Evolutionary conservation across 2,329 filamentous ascomycete species (phyloP).

Genomic region (Colletotrichum shisoi): DNA sequence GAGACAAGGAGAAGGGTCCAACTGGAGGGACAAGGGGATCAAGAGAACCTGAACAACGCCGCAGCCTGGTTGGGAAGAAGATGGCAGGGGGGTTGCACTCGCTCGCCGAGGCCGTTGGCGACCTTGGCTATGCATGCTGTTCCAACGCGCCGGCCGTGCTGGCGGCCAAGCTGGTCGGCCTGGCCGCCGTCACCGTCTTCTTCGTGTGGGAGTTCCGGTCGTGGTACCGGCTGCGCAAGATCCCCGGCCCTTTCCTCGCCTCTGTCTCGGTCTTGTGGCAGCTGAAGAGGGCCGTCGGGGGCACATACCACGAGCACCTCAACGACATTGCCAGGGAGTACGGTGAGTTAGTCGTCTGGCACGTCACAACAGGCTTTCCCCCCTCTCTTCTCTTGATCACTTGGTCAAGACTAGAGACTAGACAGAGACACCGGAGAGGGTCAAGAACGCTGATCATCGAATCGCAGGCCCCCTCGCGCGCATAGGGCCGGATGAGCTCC

Average conservation of each 20-base stretch:
- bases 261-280: slow-evolving; percentile 44
- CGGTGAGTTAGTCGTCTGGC: background rate
- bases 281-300: slow-evolving; percentile 41
- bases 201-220: slow-evolving; percentile 40
- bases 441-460: slow-evolving; percentile 24
- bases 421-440: background rate
- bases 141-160: background rate
- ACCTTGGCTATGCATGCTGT: background rate
- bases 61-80: background rate
- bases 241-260: slow-evolving; percentile 45
- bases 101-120: background rate
- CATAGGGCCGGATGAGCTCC: slow-evolving; percentile 54
- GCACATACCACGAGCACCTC: slow-evolving; percentile 43
- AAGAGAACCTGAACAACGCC: background rate
- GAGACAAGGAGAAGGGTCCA: background rate
- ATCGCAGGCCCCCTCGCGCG: slow-evolving; percentile 49
- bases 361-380: background rate
- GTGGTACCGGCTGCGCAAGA: slow-evolving; percentile 45
- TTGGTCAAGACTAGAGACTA: too few species aligned
- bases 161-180: background rate
- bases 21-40: background rate
- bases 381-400: too few species aligned
- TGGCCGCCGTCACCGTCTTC: background rate
- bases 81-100: slow-evolving; percentile 5
- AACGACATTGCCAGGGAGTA: slow-evolving; percentile 43